Conservation (phyloP, 306 rosid species). For the Acmispon strigosus region DNA sequence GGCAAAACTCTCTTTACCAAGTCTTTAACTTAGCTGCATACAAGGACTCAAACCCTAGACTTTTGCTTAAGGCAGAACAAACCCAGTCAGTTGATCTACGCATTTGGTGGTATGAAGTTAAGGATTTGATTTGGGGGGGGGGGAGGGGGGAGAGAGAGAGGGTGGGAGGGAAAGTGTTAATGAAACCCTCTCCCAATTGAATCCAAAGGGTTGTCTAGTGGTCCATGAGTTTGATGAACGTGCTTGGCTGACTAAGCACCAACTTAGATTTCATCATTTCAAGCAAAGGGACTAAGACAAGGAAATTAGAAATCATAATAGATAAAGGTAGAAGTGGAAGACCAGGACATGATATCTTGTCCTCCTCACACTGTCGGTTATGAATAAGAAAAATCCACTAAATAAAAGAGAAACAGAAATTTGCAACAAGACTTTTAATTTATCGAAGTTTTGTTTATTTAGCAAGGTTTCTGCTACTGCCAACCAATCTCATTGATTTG, state of each 20-base stretch:
- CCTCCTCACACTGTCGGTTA: constrained; percentile 9
- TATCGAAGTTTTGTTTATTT: constrained; percentile 21
- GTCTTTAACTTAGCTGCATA: too few relatives aligned
- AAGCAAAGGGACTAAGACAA: neutral
- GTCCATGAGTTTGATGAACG: constrained; percentile 8
- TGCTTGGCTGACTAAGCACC: neutral
- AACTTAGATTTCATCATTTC: constrained; percentile 10
- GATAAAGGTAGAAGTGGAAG: constrained; percentile 19
- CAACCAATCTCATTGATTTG: constrained; percentile 14
- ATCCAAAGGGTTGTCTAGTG: neutral
- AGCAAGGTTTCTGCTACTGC: constrained; percentile 14
- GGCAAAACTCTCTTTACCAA: too few relatives aligned
- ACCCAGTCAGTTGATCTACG: too few relatives aligned
- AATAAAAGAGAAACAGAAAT: constrained; percentile 8
- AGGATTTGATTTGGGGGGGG: too few relatives aligned
- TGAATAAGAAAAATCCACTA: neutral
- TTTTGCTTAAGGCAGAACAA: too few relatives aligned
- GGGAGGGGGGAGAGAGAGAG: neutral
- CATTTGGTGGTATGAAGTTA: too few relatives aligned
- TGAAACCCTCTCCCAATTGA: neutral
- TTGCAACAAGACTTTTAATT: constrained; percentile 22
- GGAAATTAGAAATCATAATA: constrained; percentile 2
- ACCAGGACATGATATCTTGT: constrained; percentile 8
- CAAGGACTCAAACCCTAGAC: too few relatives aligned
- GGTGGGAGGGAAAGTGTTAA: neutral